Base-by-base conservation (phyloP, 208 protist species). In the Leishmania tarentolae region DNA sequence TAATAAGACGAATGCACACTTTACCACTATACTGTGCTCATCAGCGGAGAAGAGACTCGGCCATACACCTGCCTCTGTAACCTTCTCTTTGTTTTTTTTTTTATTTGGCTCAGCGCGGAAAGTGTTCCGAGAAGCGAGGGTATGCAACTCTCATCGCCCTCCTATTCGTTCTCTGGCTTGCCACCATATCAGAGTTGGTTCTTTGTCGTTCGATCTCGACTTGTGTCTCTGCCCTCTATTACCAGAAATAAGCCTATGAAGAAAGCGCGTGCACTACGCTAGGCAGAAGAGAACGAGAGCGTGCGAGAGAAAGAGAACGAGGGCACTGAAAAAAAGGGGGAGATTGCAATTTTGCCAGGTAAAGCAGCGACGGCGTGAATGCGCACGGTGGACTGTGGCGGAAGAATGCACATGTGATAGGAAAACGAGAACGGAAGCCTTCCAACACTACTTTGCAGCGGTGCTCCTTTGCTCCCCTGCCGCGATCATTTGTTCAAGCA, bases 401-500 rank as follows among this genome's bases (percentile, higher is more conserved):
- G 21, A 37, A 40, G 2, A 47, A 8, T 21, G 40, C 17, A 71
- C 21, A 42, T 21, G 8, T 21, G 31, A 40, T 71, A 52, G 42
- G 17, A 46, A 17, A 63, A 9, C 4, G 3, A n/a, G 31, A 15
- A 19, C 59, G 13, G 46, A 37, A 19, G 35, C 24, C 31, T 8
- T 3, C 17, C 37, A 76, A 61, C 19, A n/a, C 50, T 76, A 76
- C 50, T 76, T 57, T 8, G 52, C 46, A 46, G 46, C 50, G 56
- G 50, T 42, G 31, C 52, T 52, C 3, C 40, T n/a, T 46, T 68
- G 50, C 3, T 61, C 78, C 0, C 44, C 56, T 17, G 81, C 46
- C 19, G 17, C 52, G 83, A 97, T 86, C 92, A 97, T 96, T 84
- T 97, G 94, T 76, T 97, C 80, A 53, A 97, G 79, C 5, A 97